A percentile compares a stretch with the other conserved stretches of the same genome.
These are phyloP conservation scores for Candida pini DNA, from an alignment of 805 yeast species.

Conservation along the genomic window DNA sequence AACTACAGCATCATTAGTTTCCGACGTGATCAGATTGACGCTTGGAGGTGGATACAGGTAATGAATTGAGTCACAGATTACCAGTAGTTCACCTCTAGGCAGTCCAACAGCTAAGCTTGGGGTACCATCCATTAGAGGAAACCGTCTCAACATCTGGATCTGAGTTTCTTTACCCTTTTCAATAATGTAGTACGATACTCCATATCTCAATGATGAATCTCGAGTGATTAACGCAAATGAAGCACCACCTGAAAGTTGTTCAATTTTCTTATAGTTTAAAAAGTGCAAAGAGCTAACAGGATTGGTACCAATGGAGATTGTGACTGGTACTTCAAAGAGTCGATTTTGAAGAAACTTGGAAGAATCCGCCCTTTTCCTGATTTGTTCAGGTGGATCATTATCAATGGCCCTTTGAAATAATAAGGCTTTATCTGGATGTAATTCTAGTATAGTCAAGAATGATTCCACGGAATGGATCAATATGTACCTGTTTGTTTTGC, in stretches of 20 bases:
- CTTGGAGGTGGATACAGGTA: conserved; percentile 13
- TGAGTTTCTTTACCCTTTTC: conserved; percentile 1
- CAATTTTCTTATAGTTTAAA: conserved; percentile 1
- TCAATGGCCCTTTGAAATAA: conserved; percentile 13
- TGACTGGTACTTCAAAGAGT: conserved; percentile 15
- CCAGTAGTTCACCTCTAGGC: conserved; percentile 9
- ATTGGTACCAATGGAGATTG: conserved; percentile 11
- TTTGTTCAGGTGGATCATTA: conserved; percentile 11
- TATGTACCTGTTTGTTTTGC: conserved; percentile 14
- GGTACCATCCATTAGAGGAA: conserved; percentile 9
- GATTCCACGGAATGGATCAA: conserved; percentile 16
- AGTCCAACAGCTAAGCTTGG: conserved; percentile 16
- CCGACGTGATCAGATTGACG: conserved; percentile 3
- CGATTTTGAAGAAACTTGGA: conserved; percentile 6
- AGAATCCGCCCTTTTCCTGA: conserved; percentile 11
- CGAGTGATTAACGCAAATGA: conserved; percentile 12
- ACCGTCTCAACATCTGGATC: conserved; percentile 3
- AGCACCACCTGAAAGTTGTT: conserved; percentile 6
- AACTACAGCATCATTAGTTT: background rate
- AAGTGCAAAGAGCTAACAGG: conserved; percentile 11
- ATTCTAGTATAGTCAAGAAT: conserved; percentile 15
- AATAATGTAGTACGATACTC: conserved; percentile 11
- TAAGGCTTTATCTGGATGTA: conserved; percentile 15
- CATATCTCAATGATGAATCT: conserved; percentile 13
- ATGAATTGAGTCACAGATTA: conserved; percentile 14